These are phyloP conservation scores for Backusella circina DNA, from an alignment of 192 early-diverging fungal genomes.

Conservation along the genomic window DNA sequence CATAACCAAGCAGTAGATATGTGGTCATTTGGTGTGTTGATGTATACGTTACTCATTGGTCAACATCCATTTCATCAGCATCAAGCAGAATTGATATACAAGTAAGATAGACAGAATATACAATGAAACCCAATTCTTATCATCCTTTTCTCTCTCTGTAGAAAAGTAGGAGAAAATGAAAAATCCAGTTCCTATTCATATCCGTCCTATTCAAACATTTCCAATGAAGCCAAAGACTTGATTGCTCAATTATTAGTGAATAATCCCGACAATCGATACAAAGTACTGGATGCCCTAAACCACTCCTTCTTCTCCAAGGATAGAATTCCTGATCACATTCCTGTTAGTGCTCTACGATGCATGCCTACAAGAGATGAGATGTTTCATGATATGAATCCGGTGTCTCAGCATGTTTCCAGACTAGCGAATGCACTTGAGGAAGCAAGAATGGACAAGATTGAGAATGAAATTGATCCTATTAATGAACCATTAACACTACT, in stretches of 20 bases:
- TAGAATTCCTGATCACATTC: background rate
- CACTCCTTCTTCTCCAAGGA: background rate
- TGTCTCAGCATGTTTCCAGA: background rate
- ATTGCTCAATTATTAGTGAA: slow-evolving; percentile 67
- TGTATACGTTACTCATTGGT: slow-evolving; percentile 89
- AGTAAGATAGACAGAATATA: slow-evolving; percentile 39
- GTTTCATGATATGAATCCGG: background rate
- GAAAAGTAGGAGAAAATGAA: slow-evolving; percentile 63
- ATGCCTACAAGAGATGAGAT: background rate
- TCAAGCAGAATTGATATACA: slow-evolving; percentile 74
- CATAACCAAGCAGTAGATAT: slow-evolving; percentile 94
- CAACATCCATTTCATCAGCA: slow-evolving; percentile 86
- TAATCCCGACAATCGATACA: slow-evolving; percentile 46
- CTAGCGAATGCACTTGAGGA: background rate
- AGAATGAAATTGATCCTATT: background rate
- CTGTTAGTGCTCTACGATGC: background rate
- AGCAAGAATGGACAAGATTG: background rate
- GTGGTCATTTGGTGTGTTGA: slow-evolving; percentile 89
- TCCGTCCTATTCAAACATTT: slow-evolving; percentile 29
- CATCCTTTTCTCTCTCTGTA: slow-evolving; percentile 15
- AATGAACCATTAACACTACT: background rate
- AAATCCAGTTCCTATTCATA: slow-evolving; percentile 68
- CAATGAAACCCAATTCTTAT: background rate
- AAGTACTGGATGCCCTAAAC: background rate
- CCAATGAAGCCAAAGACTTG: slow-evolving; percentile 60